phyloP scores from a whole-genome alignment of 169 alveolate species.

The Eimeria falciformis region DNA sequence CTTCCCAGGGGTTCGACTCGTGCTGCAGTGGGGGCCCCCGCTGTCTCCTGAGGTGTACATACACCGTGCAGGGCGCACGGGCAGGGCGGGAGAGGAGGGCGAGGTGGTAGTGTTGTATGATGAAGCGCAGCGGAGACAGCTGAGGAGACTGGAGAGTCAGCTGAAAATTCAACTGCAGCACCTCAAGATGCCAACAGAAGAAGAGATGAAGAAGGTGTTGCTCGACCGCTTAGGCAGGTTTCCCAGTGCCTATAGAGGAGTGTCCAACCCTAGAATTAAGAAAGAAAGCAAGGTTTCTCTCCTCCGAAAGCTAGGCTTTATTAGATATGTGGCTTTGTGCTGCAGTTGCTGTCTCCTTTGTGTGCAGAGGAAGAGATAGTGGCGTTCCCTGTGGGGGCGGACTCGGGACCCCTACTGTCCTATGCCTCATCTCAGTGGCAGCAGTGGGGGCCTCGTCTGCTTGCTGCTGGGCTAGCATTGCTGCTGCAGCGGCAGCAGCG shows the following conservation, averaged over 20 bases:
- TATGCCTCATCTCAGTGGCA: constrained; percentile 6
- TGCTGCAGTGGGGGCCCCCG: constrained; percentile 97
- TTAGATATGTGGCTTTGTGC: background rate
- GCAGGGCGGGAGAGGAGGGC: constrained; percentile 83
- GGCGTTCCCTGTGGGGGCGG: background rate
- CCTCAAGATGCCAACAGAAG: background rate
- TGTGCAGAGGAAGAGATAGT: constrained; percentile 38
- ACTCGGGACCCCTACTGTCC: constrained; percentile 14
- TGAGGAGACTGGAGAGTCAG: constrained; percentile 9
- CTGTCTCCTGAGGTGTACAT: constrained; percentile 95
- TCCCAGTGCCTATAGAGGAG: no score
- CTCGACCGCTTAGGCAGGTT: background rate
- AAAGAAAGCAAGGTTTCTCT: no score
- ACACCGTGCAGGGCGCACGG: constrained; percentile 99
- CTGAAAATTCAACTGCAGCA: background rate
- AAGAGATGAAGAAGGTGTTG: background rate
- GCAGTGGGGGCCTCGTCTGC: constrained; percentile 55
- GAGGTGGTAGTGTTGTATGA: background rate
- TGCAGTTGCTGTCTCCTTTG: background rate
- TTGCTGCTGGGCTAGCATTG: constrained; percentile 66
- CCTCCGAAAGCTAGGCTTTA: no score
- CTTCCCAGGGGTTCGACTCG: constrained; percentile 97
- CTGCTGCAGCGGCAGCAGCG: constrained; percentile 64
- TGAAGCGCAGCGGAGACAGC: constrained; percentile 16
- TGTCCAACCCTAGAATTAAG: no score